phyloP scores from a whole-genome alignment of 2,329 filamentous ascomycete genomes.

The Claviceps citrina region DNA sequence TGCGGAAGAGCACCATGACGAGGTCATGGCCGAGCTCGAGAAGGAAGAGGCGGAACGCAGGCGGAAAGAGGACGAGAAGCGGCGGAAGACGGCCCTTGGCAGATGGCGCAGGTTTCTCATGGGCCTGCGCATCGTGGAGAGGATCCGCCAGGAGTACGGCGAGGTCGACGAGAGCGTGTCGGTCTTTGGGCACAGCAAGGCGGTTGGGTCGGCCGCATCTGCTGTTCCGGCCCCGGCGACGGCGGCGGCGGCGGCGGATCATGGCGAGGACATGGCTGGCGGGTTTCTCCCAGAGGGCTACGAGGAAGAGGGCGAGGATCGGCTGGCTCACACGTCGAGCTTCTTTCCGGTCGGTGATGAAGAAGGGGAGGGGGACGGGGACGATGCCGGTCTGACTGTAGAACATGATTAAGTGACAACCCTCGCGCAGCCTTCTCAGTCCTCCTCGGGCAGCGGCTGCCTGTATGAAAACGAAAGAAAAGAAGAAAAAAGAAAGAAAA shows the following conservation, averaged over 20 bases:
- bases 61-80: conserved; percentile 71
- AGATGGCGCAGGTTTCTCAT: conserved; percentile 80
- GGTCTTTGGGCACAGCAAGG: conserved; percentile 35
- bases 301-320: conserved; percentile 30
- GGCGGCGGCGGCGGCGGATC: conserved; percentile 14
- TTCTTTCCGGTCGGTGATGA: conserved; percentile 35
- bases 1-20: conserved; percentile 60
- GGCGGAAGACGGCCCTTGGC: conserved; percentile 54
- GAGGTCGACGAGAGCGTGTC: conserved; percentile 37
- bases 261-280: conserved; percentile 39
- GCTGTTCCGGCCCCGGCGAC: too few relatives aligned
- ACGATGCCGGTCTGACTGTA: conserved; percentile 20
- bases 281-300: conserved; percentile 46
- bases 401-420: conserved; percentile 12
- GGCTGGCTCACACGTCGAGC: conserved; percentile 22
- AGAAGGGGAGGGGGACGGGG: conserved; percentile 23
- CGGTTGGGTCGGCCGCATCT: conserved; percentile 4
- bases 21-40: conserved; percentile 63
- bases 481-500: too few relatives aligned
- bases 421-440: neutral
- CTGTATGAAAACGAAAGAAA: too few relatives aligned
- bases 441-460: neutral
- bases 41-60: conserved; percentile 60
- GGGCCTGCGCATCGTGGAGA: conserved; percentile 66
- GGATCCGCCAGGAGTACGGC: conserved; percentile 64